These are phyloP conservation scores for Mediolabrus comicus DNA, from an alignment of 108 stramenopile species.

Conservation along the genomic window DNA sequence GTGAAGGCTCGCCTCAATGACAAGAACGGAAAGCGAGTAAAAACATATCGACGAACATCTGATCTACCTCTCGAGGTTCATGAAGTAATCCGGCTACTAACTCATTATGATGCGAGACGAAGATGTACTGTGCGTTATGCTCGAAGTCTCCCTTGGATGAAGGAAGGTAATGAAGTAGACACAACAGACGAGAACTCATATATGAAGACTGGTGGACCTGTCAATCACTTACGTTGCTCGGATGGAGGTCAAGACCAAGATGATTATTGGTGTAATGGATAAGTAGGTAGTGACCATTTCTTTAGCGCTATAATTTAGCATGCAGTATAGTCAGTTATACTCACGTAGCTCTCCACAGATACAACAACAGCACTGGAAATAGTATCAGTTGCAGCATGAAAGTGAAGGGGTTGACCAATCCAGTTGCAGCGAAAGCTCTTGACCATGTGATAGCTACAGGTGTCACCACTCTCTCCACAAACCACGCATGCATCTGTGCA, in stretches of 20 bases:
- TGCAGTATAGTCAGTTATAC: too few relatives aligned
- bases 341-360: too few relatives aligned
- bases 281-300: too few relatives aligned
- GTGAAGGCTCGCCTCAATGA: constrained; percentile 12
- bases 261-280: too few relatives aligned
- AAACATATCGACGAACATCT: constrained; percentile 13
- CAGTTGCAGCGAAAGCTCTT: constrained; percentile 10
- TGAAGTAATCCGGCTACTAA: constrained; percentile 16
- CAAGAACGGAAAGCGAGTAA: constrained; percentile 13
- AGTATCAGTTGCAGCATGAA: constrained; percentile 39
- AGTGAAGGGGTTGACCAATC: constrained; percentile 40
- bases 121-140: constrained; percentile 32
- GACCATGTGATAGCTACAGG: constrained; percentile 36
- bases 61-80: constrained; percentile 27
- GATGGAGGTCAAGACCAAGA: too few relatives aligned
- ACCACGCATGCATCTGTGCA: constrained; percentile 29
- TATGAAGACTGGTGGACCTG: too few relatives aligned
- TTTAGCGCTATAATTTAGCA: too few relatives aligned
- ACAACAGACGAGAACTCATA: too few relatives aligned
- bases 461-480: constrained; percentile 35
- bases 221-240: too few relatives aligned
- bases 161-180: too few relatives aligned
- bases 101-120: constrained; percentile 12
- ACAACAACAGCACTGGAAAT: constrained; percentile 16
- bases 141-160: neutral